These are phyloP conservation scores for Heterobasidion parviporum DNA, from an alignment of 1,284 basidiomycete genomes.

Conservation along the genomic window DNA sequence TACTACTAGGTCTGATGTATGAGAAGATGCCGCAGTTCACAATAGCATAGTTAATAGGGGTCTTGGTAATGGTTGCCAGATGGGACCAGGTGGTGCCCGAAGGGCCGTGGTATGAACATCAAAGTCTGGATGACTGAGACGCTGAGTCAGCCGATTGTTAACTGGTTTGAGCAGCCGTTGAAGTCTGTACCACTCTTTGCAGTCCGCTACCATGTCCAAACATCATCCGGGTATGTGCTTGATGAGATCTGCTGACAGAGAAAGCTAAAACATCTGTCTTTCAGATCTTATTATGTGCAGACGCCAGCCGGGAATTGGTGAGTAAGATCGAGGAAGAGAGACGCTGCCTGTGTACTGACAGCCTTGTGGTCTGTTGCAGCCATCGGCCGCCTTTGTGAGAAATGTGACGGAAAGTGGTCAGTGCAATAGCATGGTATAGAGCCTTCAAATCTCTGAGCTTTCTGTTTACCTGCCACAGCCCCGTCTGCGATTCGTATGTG, in stretches of 20 bases:
- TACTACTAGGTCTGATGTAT: too few relatives aligned
- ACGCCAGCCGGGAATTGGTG: conserved; percentile 91
- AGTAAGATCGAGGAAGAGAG: conserved; percentile 20
- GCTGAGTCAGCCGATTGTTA: not conserved
- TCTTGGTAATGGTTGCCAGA: too few relatives aligned
- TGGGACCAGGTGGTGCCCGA: too few relatives aligned
- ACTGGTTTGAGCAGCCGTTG: not conserved
- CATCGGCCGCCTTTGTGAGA: conserved; percentile 96
- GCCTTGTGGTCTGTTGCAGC: conserved; percentile 36
- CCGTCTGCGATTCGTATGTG: conserved; percentile 99
- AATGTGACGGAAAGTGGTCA: conserved; percentile 98
- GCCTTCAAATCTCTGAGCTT: not conserved
- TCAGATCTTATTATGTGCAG: conserved; percentile 94
- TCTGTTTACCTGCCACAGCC: conserved; percentile 40
- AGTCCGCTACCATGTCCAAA: conserved; percentile 63
- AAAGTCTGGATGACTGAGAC: not conserved
- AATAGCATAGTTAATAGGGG: too few relatives aligned
- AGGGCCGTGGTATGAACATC: too few relatives aligned
- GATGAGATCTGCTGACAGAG: not conserved
- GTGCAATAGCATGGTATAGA: conserved; percentile 16
- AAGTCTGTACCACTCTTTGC: not conserved
- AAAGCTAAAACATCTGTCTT: not conserved
- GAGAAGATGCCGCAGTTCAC: too few relatives aligned
- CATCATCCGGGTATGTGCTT: conserved; percentile 76
- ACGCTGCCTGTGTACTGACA: not conserved